Evolutionary conservation across 352 stramenopile species (phyloP), one percentile per base, ranked within the genome.

Genomic region (Pythium brachiatum): DNA sequence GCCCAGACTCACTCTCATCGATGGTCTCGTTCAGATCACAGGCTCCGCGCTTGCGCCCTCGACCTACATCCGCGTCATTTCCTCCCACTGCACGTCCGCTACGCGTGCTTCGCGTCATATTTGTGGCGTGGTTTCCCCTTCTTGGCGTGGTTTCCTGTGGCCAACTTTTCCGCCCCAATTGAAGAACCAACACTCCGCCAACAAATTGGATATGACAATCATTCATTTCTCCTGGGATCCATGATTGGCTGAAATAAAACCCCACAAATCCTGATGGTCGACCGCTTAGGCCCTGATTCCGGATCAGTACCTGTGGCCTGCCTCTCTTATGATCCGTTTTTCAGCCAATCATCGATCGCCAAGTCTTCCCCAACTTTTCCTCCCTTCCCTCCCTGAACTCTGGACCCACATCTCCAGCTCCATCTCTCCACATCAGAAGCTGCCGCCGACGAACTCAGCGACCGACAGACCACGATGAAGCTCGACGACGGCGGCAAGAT

Each of bases 401-500:
- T 53, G 46, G 46, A 36, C 46, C 23, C 23, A 31, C 46, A 34
- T 36, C 46, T 53, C 15, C n/a, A n/a, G n/a, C n/a, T n/a, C n/a
- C 32, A 46, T 23, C 43, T 29, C 23, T 23, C 48, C 44, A 53
- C 44, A 53, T 53, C 44, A 53, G n/a, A 48, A 48, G 41, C 41
- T 48, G 11, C 44, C 44, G 21, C 44, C 23, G 23, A 53, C 18
- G 15, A 54, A 38, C 54, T 43, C 41, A 61, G 20, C 55, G 53
- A 46, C 41, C 20, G 8, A 36, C 23, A 31, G 9, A 47, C 7
- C 18, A 50, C 15, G 2, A 86, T 86, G 74, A 90, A 89, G 64
- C 72, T 83, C 58, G 71, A 76, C 25, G 82, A 90, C 68, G 83
- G 83, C 52, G 41, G 41, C n/a, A 84, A 73, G 62, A 89, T 92